These are phyloP conservation scores for Ammopiptanthus mongolicus DNA, from an alignment of 306 rosid species.

Conservation along the genomic window DNA sequence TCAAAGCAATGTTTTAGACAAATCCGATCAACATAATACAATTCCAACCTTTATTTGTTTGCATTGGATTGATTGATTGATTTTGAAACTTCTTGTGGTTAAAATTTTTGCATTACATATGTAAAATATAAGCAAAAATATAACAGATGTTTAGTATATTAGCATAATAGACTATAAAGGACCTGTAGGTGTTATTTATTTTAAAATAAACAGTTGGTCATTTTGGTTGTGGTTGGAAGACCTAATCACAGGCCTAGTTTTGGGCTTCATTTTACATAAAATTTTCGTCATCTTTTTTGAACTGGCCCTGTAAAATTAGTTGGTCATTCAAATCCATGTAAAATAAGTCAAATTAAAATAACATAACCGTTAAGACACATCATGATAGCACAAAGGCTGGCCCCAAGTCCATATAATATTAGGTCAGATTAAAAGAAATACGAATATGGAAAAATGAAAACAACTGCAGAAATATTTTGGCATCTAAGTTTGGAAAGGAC, in stretches of 20 bases:
- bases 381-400: not conserved
- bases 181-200: not conserved
- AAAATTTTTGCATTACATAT: not conserved
- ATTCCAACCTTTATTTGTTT: not conserved
- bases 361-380: not conserved
- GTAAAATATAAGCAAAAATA: not conserved
- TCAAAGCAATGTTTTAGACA: slow-evolving; percentile 1
- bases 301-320: not conserved
- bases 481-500: slow-evolving; percentile 3
- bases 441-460: not conserved
- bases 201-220: not conserved
- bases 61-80: not conserved
- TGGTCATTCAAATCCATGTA: not conserved
- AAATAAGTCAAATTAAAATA: not conserved
- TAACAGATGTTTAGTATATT: not conserved
- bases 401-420: not conserved
- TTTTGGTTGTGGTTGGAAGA: not conserved
- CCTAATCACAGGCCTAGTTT: not conserved
- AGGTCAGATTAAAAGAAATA: not conserved
- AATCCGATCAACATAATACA: not conserved
- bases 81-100: not conserved
- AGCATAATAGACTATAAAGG: not conserved
- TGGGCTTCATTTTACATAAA: not conserved
- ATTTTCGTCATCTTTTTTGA: not conserved
- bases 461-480: not conserved